Conservation (phyloP, 108 stramenopile species). For the Schizochytrium sp. region DNA sequence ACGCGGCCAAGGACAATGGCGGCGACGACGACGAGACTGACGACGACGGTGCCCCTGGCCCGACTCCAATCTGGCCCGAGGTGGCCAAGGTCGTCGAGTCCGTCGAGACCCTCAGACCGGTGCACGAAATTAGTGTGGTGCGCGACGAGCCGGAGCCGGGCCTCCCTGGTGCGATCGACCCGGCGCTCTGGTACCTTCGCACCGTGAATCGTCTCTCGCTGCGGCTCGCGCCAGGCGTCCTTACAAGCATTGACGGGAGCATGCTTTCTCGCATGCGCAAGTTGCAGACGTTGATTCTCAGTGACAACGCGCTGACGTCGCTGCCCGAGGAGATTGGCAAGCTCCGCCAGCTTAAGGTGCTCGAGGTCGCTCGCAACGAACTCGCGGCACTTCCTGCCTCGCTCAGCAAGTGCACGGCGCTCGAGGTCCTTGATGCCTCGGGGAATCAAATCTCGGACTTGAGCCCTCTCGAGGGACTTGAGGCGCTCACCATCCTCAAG, state of each 20-base stretch:
- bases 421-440: conserved; percentile 7
- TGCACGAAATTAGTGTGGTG: not conserved
- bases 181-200: conserved; percentile 9
- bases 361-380: conserved; percentile 9
- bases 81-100: conserved; percentile 6
- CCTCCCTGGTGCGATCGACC: not conserved
- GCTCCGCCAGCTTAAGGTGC: not conserved
- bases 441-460: not conserved
- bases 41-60: not conserved
- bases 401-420: not conserved
- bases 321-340: conserved; percentile 13
- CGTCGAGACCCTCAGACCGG: not conserved
- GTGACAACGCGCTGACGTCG: not conserved
- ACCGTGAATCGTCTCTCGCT: not conserved
- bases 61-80: conserved; percentile 1
- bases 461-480: not conserved
- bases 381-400: not conserved
- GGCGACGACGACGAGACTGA: not conserved
- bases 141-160: not conserved
- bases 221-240: not conserved
- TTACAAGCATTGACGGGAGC: not conserved
- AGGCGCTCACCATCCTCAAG: not conserved
- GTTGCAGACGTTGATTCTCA: not conserved
- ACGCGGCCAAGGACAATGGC: not conserved
- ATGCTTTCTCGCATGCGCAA: conserved; percentile 1